A percentile compares a stretch with the other conserved stretches of the same genome.
Conservation (phyloP, 1,139 yeast species). For the Lodderomyces pseudojiufengensis region DNA sequence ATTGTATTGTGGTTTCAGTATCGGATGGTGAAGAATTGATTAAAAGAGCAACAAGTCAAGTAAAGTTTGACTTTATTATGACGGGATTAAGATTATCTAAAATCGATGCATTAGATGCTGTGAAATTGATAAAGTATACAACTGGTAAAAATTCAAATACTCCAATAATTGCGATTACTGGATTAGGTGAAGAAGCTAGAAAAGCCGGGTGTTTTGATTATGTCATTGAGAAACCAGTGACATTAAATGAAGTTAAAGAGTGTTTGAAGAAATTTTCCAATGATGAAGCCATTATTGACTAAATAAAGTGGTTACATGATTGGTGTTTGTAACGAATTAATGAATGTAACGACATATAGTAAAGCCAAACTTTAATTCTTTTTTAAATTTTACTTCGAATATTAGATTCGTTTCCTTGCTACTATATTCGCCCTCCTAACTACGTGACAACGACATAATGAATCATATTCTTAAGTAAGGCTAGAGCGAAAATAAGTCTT, state of each 20-base stretch:
- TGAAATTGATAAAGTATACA: slow-evolving; percentile 72
- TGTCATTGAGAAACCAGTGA: slow-evolving; percentile 74
- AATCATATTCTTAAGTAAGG: too few relatives aligned
- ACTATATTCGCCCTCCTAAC: too few relatives aligned
- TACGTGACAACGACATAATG: too few relatives aligned
- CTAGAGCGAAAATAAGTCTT: too few relatives aligned
- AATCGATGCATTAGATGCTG: slow-evolving; percentile 70
- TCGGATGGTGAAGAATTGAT: slow-evolving; percentile 80
- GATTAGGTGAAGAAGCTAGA: slow-evolving; percentile 64
- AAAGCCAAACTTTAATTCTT: too few relatives aligned
- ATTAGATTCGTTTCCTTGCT: too few relatives aligned
- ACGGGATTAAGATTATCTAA: slow-evolving; percentile 70
- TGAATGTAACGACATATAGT: too few relatives aligned
- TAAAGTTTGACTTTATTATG: slow-evolving; percentile 78
- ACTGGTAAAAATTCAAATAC: slow-evolving; percentile 72
- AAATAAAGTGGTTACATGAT: not conserved
- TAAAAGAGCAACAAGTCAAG: slow-evolving; percentile 77
- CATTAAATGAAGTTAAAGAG: slow-evolving; percentile 23
- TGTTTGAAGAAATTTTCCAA: slow-evolving; percentile 22
- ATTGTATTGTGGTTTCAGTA: slow-evolving; percentile 79
- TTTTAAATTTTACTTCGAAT: too few relatives aligned
- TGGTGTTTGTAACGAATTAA: too few relatives aligned
- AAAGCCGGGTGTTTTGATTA: slow-evolving; percentile 61
- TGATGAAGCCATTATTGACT: slow-evolving; percentile 25
- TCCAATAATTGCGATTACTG: slow-evolving; percentile 75